Evolutionary conservation across 176 grass and related monocot genomes (phyloP).

Genomic region (Zoysia pacifica): DNA sequence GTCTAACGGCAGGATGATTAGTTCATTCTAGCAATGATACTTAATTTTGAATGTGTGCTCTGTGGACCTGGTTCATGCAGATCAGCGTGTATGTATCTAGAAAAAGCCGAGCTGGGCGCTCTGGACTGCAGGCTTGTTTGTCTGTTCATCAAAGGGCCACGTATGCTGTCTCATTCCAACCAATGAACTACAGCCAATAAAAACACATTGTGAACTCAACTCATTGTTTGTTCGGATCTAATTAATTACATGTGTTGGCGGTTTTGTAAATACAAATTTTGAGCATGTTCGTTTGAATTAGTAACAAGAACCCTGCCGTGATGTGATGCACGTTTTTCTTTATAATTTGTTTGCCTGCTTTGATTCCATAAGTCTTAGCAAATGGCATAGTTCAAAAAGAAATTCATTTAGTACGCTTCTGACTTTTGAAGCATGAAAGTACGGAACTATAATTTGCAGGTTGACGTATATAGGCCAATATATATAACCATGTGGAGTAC

Average conservation of each 20-base stretch:
- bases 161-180: neutral
- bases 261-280: neutral
- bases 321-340: neutral
- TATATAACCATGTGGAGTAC: neutral
- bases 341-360: neutral
- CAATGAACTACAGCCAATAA: neutral
- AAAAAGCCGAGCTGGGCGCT: neutral
- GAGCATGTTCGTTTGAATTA: too few species aligned
- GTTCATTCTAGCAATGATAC: neutral
- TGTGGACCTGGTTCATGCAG: slow-evolving; percentile 14
- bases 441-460: neutral
- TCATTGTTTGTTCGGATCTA: neutral
- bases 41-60: neutral
- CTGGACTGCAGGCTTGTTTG: neutral
- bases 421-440: neutral
- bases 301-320: neutral
- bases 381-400: neutral
- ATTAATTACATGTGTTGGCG: too few species aligned
- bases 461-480: neutral
- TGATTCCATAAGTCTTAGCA: neutral
- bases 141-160: neutral
- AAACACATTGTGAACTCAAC: neutral
- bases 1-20: neutral
- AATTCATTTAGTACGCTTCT: neutral
- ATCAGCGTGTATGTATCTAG: neutral